Evolutionary conservation across 352 stramenopile genomes (phyloP), one percentile per base, ranked within the genome.

Genomic region (Pythium insidiosum): DNA sequence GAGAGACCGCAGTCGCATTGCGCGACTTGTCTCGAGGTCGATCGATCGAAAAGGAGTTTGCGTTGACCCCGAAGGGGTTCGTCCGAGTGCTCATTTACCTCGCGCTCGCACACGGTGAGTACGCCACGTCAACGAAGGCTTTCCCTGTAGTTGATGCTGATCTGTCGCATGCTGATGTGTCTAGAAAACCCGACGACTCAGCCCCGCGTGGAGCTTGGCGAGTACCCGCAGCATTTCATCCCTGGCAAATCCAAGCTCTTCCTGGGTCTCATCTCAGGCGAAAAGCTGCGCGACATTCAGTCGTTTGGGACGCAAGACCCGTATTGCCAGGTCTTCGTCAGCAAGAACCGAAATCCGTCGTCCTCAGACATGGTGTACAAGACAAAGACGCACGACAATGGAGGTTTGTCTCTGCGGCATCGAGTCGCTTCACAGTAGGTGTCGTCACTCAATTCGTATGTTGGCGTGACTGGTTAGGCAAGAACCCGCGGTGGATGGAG

Each of bases 21-120:
- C 61, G 72, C 22, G 76, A 88, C 36, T 54, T 88, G 30, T 84
- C 76, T 6, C 73, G 76, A 21, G 76, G 76, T 28, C 70, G 73
- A 19, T 84, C 73, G 16, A 86, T 88, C 66, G 73, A 88, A 46
- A 86, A 86, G 51, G 73, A 88, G 59, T 84, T 86, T 36, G 76
- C 70, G 37, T 38, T 88, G 26, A 76, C 71, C 16, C 76, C 76
- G 16, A 68, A 81, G 56, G 76, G 76, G 0, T 88, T 78, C 46
- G 29, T 88, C 24, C 78, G 75, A 38, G 65, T 88, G 42, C 51
- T 75, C 11, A 56, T 88, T 39, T 88, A 88, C 54, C 46, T 88
- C 15, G 80, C 76, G 21, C 53, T 88, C 31, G 73, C 66, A 5
- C 73, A 84, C 36, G 76, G 75, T 88, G 38, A 16, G 60, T 15